Evolutionary conservation across 1,139 yeast species (phyloP).

Genomic region (Debaryomyces sp.): DNA sequence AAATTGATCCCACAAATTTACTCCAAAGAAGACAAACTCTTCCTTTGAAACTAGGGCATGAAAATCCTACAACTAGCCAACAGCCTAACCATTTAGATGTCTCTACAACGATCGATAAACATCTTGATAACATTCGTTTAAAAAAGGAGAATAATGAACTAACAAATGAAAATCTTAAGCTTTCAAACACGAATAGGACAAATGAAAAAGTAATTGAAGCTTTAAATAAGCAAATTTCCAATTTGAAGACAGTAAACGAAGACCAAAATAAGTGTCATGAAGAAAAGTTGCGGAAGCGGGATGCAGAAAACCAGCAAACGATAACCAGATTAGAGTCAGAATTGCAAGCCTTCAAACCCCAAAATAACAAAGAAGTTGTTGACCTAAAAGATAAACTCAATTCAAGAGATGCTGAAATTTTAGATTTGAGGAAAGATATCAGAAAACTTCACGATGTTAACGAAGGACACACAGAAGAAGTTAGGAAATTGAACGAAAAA

Average conservation of each 20-base stretch:
- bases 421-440: conserved; percentile 32
- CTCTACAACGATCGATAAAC: conserved; percentile 44
- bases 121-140: conserved; percentile 44
- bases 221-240: conserved; percentile 9
- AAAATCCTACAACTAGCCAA: background rate
- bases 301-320: conserved; percentile 10
- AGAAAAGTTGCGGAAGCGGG: conserved; percentile 6
- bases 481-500: conserved; percentile 7
- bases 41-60: background rate
- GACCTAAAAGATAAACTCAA: conserved; percentile 10
- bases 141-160: conserved; percentile 32
- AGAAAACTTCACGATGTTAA: conserved; percentile 18
- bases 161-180: conserved; percentile 8
- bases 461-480: conserved; percentile 19
- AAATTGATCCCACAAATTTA: conserved; percentile 26
- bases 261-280: conserved; percentile 16
- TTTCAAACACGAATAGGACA: conserved; percentile 7
- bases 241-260: conserved; percentile 9
- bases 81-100: conserved; percentile 34
- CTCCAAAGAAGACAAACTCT: conserved; percentile 17
- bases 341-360: conserved; percentile 24
- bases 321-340: conserved; percentile 15
- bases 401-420: conserved; percentile 31
- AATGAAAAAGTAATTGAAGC: conserved; percentile 12
- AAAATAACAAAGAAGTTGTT: conserved; percentile 20